These are phyloP conservation scores for Exidia glandulosa DNA, from an alignment of 768 basidiomycete species.

Conservation along the genomic window DNA sequence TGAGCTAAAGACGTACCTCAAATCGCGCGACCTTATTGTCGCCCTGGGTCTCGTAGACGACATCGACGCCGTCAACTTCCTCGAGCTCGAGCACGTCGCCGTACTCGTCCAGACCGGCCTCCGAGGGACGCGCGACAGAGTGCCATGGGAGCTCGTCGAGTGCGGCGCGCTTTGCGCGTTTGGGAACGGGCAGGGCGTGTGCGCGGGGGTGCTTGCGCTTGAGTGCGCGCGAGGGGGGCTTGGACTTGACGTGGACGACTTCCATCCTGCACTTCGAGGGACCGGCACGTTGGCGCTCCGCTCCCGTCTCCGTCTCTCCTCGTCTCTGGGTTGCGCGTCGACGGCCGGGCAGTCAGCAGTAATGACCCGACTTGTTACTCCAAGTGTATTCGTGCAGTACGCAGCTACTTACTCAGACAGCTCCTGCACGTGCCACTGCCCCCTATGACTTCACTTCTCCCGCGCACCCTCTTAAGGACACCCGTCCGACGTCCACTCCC, in stretches of 20 bases:
- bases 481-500: too few species aligned
- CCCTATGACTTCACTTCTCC: too few species aligned
- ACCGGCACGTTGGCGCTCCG: too few species aligned
- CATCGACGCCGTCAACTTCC: slow-evolving; percentile 84
- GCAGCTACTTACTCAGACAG: too few species aligned
- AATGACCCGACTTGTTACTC: too few species aligned
- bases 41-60: slow-evolving; percentile 70
- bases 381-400: too few species aligned
- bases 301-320: too few species aligned
- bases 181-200: neutral
- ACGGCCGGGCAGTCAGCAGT: too few species aligned
- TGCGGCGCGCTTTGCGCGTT: slow-evolving; percentile 10
- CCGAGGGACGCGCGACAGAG: slow-evolving; percentile 41
- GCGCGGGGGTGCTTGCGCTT: neutral
- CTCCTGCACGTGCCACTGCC: too few species aligned
- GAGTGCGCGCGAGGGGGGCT: neutral
- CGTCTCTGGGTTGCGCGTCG: too few species aligned
- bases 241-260: neutral
- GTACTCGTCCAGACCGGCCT: slow-evolving; percentile 55
- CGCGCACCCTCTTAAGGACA: too few species aligned
- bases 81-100: slow-evolving; percentile 88
- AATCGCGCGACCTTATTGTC: slow-evolving; percentile 63
- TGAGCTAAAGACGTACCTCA: slow-evolving; percentile 37
- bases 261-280: too few species aligned
- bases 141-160: slow-evolving; percentile 69